Base-by-base conservation (phyloP, 2,329 filamentous ascomycete species). In the Xylaria hypoxylon region DNA sequence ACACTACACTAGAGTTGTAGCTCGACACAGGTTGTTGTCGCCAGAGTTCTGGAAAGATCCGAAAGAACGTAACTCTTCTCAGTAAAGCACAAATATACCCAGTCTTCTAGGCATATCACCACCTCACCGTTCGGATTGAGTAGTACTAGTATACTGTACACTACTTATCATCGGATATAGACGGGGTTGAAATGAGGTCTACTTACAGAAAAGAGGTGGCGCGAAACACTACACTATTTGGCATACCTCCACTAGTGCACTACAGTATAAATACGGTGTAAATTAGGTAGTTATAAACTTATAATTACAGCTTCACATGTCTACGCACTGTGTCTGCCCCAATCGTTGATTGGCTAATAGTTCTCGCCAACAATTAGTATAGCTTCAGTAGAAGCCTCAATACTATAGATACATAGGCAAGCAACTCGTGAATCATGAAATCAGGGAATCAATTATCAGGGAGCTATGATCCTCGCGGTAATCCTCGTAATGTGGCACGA, bases 21-120 rank as follows among this genome's bases (percentile, higher is more conserved):
- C 26, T 11, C 35, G n/a, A 44, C 38, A 33, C 24, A 53, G 59
- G 62, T 59, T 66, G 59, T 62, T 66, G 55, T 44, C n/a, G 11
- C 35, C 42, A 62, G 5, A 31, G 28, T 31, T 8, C 28, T 3
- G n/a, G n/a, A n/a, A n/a, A n/a, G n/a, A n/a, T n/a, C n/a, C n/a
- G n/a, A n/a, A n/a, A n/a, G n/a, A n/a, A n/a, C n/a, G 11, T 35
- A 19, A 3, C 17, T n/a, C 38, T 42, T 42, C 6, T 42, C 3
- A 15, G 13, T 15, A 15, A 6, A 42, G 38, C 3, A 4, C 38
- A 15, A 8, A 4, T 15, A 42, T 15, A 17, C n/a, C 13, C 3
- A 42, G n/a, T 42, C 38, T 15, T 8, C n/a, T 42, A 42, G 38
- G 4, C 38, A 38, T 28, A 26, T 15, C 28, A 48, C 11, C n/a